Base-by-base conservation (phyloP, 2,329 filamentous ascomycete genomes). In the Penicillium paneum region DNA sequence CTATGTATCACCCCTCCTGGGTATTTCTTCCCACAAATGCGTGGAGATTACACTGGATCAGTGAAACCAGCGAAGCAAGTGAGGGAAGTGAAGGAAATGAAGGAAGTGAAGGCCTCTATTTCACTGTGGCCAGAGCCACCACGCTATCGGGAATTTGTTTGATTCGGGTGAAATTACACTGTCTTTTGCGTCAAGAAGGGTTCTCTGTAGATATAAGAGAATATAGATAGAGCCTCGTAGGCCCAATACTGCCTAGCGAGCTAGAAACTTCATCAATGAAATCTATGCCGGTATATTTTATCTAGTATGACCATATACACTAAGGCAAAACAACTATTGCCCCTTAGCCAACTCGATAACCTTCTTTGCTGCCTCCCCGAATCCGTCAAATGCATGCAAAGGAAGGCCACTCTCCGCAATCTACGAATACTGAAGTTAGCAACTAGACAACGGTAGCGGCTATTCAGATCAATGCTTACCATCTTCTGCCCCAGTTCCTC, bases 381-480 rank as follows among this genome's bases (percentile, higher is more conserved):
- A 91, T 58, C 84, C 83, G 71, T 91, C 88, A 73, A 85, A 91
- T 0, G 86, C 87, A 70, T 84, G 83, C 49, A 92, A 74, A 32
- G 81, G 81, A 63, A 92, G 73, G 1, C 84, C 83, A 66, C 87
- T 90, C 65, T 87, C 79, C 1, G 78, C 79, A 68, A 92, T 86
- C 74, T 81, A 62, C 8, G 50, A 21, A 29, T 3, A 34, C 7
- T 8, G 10, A 55, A 31, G 39, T 64, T 36, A 65, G 59, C 45
- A 55, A 46, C 13, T 38, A 2, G 12, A 52, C 26, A 26, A 7
- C 17, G 28, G 17, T 12, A 8, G 41, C 3, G 3, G 17, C 38
- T 10, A 28, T 15, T 12, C 11, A 42, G 10, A 32, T 13, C 24
- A 41, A 41, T 13, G 72, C 74, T 65, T 60, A 81, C 79, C 67